Conservation (phyloP, 1,284 basidiomycete genomes). For the Ustilago crameri region DNA sequence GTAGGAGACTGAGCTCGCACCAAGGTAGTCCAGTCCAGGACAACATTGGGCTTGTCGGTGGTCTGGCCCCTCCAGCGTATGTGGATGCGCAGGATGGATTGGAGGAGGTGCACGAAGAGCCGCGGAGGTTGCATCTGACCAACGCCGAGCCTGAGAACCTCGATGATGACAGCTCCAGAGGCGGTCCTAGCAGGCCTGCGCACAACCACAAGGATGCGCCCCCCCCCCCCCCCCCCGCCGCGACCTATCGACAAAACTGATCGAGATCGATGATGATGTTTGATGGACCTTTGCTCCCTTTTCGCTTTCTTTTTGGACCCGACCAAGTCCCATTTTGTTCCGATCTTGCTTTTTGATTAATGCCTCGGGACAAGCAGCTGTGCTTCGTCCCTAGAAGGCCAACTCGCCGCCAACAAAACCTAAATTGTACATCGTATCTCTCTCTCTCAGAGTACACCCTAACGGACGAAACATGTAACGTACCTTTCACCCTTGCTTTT, state of each 20-base stretch:
- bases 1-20: constrained; percentile 16
- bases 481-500: too few relatives aligned
- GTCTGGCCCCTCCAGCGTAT: constrained; percentile 38
- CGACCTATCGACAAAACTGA: constrained; percentile 33
- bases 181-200: constrained; percentile 23
- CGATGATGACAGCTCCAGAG: constrained; percentile 30
- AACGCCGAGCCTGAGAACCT: constrained; percentile 43
- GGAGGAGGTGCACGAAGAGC: constrained; percentile 31
- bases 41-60: constrained; percentile 15
- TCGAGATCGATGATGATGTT: background rate
- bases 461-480: too few relatives aligned
- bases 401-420: background rate
- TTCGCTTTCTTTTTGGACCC: background rate
- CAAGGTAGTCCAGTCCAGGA: constrained; percentile 30
- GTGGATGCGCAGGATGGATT: constrained; percentile 39
- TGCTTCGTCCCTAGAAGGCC: constrained; percentile 4
- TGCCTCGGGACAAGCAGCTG: background rate
- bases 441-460: too few relatives aligned
- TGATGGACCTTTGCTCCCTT: background rate
- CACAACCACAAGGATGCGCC: constrained; percentile 41
- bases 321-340: background rate
- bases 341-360: background rate
- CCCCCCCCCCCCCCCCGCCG: constrained; percentile 33
- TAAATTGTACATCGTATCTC: too few relatives aligned
- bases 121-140: constrained; percentile 33